Evolutionary conservation across 2,329 filamentous ascomycete species (phyloP), one percentile per base, ranked within the genome.

Genomic region (Penicillium sp.): DNA sequence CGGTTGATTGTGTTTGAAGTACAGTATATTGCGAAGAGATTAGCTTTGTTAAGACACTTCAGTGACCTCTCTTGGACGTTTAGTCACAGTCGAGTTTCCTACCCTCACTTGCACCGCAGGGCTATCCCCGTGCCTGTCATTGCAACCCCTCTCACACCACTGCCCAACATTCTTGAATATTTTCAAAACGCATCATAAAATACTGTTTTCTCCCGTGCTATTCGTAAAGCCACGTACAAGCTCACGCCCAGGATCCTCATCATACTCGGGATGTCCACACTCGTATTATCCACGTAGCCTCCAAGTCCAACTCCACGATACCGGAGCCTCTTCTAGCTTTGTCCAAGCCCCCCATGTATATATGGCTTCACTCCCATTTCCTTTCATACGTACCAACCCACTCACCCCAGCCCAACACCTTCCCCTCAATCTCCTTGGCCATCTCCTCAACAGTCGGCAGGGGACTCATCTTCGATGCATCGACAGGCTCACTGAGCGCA

Each of bases 361-460:
- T n/a, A 5, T 1, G 10, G 49, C 31, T 46, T 65, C 46, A 66
- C 41, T 61, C 27, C 73, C 76, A 78, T 47, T 69, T 74, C 43
- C 78, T 75, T 69, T 83, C 80, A 62, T 75, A 81, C 22, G 73
- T 68, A 2, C 78, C 81, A 52, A 77, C 69, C 80, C 81, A 83
- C 52, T 72, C 66, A 0, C 82, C 83, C 82, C 82, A 85, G 2
- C 73, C 78, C 7, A 81, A 64, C 13, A 85, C 74, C 64, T 82
- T 83, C 1, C 78, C 81, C 7, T 77, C 62, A 39, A 84, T 78
- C 35, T 73, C 76, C 14, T 73, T 68, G 5, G 69, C 71, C 18
- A 85, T 67, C 55, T 81, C 78, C 39, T 80, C 77, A 49, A 74
- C 76, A 1, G 75, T 80, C 10, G 78, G 75, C 58, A 73, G 69